Percentiles rank a stretch among this genome's conserved stretches.
Conservation (phyloP, 2,329 filamentous ascomycete species). For the Leptographium flavum region DNA sequence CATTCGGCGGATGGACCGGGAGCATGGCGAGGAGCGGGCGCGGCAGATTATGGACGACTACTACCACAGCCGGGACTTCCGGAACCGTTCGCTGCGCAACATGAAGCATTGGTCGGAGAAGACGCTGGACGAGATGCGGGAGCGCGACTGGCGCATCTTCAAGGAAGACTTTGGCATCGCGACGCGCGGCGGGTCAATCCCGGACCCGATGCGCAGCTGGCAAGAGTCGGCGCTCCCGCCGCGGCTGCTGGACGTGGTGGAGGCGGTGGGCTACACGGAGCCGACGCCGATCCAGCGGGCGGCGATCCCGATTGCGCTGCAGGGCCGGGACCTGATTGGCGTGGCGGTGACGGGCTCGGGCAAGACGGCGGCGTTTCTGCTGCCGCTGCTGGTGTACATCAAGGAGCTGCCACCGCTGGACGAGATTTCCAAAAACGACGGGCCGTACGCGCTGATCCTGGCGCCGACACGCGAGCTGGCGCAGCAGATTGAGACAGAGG, state of each 20-base stretch:
- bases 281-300: conserved; percentile 86
- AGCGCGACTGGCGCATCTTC: conserved; percentile 98
- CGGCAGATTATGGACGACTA: conserved; percentile 77
- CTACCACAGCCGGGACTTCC: conserved; percentile 58
- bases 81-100: conserved; percentile 51
- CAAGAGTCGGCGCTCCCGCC: conserved; percentile 67
- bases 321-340: conserved; percentile 90
- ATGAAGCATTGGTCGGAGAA: conserved; percentile 97
- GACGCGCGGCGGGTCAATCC: conserved; percentile 82
- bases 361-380: conserved; percentile 90
- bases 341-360: conserved; percentile 96
- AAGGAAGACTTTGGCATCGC: conserved; percentile 97
- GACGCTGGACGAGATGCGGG: conserved; percentile 80
- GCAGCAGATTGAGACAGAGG: conserved; percentile 92
- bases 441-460: conserved; percentile 92
- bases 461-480: conserved; percentile 94
- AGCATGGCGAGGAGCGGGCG: conserved; percentile 63
- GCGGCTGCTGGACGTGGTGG: conserved; percentile 66
- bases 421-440: conserved; percentile 80
- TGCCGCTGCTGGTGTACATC: conserved; percentile 90
- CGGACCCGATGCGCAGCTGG: conserved; percentile 95
- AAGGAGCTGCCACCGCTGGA: conserved; percentile 74
- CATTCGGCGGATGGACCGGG: conserved; percentile 50
- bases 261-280: conserved; percentile 77
- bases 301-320: conserved; percentile 86